Evolutionary conservation across 2,329 filamentous ascomycete genomes (phyloP), one percentile per base, ranked within the genome.

Genomic region (Dactylonectria macrodidyma): DNA sequence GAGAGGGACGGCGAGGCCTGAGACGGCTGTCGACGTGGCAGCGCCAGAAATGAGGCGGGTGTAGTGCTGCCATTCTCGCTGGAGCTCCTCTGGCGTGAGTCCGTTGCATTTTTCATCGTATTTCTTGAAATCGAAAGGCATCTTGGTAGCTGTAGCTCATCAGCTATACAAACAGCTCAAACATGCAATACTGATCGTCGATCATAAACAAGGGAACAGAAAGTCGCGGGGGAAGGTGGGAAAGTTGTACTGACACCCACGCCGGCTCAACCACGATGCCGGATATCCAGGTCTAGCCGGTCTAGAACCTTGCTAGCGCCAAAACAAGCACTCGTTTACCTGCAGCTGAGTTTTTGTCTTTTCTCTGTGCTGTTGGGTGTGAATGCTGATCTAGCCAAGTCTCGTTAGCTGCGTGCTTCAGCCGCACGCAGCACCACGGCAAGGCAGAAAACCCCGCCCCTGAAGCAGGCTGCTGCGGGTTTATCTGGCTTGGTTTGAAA

Each of bases 11-110:
- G 83, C 81, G 3, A 81, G 63, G 0, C 82, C 80, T 2, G 80
- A 81, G 4, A 83, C 77, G 0, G 80, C 79, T n/a, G 81, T 83
- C 5, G 77, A 81, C 0, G 82, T 83, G 5, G 82, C 81, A 41
- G 80, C 81, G 12, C 81, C 78, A 0, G 82, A 77, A 8, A 84
- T 78, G 3, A 82, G 78, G 16, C 82, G 79, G 5, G 82, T 83
- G 52, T 84, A 83, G 69, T 83, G 82, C 62, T 84, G 77, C 82
- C 82, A 84, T 69, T 83, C 81, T 19, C 76, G 73, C 51, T 83
- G 81, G 12, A 84, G 78, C 36, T 81, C 78, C 36, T 82, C 79
- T 3, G 78, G 72, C 2, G 76, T 78, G 30, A 84, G 73, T 14
- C 68, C 76, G 38, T 76, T 74, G 73, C 82, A 83, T 65, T 83